phyloP scores from a whole-genome alignment of 2,329 filamentous ascomycete species.

The Dactylellina sp. region DNA sequence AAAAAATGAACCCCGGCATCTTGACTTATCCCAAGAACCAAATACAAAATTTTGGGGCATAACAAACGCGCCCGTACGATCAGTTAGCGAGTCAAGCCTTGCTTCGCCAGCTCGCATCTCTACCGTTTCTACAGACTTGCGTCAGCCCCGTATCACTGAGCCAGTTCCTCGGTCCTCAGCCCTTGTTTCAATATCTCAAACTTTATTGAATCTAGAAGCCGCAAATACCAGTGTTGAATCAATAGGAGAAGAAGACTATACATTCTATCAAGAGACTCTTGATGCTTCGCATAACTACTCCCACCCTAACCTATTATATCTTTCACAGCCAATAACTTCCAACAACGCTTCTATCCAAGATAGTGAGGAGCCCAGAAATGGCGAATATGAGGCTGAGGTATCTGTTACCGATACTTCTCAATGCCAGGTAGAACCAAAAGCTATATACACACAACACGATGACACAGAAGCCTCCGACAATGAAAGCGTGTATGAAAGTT shows the following conservation, averaged over 20 bases:
- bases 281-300: slow-evolving; percentile 36
- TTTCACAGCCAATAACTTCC: slow-evolving; percentile 34
- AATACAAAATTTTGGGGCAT: slow-evolving; percentile 50
- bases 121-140: not conserved
- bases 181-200: slow-evolving; percentile 41
- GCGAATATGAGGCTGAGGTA: not conserved
- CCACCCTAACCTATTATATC: slow-evolving; percentile 43
- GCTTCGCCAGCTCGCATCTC: not conserved
- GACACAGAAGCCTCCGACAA: slow-evolving; percentile 21
- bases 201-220: slow-evolving; percentile 37
- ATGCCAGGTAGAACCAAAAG: slow-evolving; percentile 12
- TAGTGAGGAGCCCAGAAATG: not conserved
- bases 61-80: not conserved
- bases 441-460: slow-evolving; percentile 30
- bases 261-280: slow-evolving; percentile 23
- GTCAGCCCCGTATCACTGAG: slow-evolving; percentile 23
- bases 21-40: slow-evolving; percentile 50
- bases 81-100: too few species aligned
- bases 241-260: slow-evolving; percentile 18
- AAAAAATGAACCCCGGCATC: slow-evolving; percentile 35
- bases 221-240: slow-evolving; percentile 8
- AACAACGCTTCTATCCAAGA: slow-evolving; percentile 8
- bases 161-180: slow-evolving; percentile 29
- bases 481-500: slow-evolving; percentile 49
- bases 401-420: not conserved